Percentiles rank a stretch among this genome's conserved stretches.
These are phyloP conservation scores for Mortierella alpina DNA, from an alignment of 192 early-diverging fungal genomes.

Conservation along the genomic window DNA sequence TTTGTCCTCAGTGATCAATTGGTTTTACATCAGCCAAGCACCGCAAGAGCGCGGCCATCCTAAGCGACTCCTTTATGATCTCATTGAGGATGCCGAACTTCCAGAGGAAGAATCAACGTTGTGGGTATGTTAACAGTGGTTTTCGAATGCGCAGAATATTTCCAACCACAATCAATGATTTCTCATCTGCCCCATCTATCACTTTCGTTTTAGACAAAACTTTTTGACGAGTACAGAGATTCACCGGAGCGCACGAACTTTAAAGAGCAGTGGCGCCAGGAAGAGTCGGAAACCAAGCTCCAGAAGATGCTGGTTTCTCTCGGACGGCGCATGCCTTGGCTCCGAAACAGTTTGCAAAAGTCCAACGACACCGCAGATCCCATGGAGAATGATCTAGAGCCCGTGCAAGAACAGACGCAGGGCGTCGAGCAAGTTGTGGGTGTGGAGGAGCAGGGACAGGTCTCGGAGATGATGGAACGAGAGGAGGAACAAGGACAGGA, in stretches of 20 bases:
- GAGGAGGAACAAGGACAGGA: neutral
- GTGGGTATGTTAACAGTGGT: slow-evolving; percentile 54
- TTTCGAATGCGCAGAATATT: neutral
- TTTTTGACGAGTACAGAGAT: slow-evolving; percentile 65
- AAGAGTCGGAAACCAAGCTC: slow-evolving; percentile 72
- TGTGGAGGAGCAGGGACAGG: neutral
- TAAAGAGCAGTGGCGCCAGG: slow-evolving; percentile 79
- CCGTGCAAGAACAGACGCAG: neutral
- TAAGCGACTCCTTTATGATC: slow-evolving; percentile 72
- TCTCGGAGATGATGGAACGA: no score
- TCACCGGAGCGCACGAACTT: slow-evolving; percentile 71
- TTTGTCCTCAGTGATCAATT: slow-evolving; percentile 84
- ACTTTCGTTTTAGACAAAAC: slow-evolving; percentile 53
- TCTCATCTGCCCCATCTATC: neutral
- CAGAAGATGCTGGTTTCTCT: slow-evolving; percentile 78
- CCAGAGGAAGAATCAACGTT: slow-evolving; percentile 60
- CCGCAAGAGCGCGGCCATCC: slow-evolving; percentile 70
- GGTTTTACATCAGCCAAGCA: slow-evolving; percentile 80
- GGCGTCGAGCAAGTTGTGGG: neutral
- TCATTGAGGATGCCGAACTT: slow-evolving; percentile 59
- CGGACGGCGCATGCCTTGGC: slow-evolving; percentile 80
- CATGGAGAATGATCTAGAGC: neutral
- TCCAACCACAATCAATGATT: neutral
- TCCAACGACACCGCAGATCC: slow-evolving; percentile 6
- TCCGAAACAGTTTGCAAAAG: slow-evolving; percentile 53